Evolutionary conservation across 164 flowering plant species (phyloP).

Genomic region (Houttuynia cordata): DNA sequence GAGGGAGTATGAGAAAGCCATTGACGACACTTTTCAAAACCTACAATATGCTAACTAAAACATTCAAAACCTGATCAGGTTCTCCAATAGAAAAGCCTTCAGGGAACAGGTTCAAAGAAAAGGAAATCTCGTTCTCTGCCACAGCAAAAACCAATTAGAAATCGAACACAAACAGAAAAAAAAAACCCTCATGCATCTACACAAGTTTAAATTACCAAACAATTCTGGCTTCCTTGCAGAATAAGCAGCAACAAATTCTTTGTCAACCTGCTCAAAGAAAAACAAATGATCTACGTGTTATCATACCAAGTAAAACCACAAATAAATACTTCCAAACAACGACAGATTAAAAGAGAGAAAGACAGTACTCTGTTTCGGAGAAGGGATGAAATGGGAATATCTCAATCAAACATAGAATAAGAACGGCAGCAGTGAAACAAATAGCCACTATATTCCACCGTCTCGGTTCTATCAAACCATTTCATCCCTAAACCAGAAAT

Average conservation of each 20-base stretch:
- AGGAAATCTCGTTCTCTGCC: conserved; percentile 67
- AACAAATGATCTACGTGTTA: conserved; percentile 4
- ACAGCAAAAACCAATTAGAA: neutral
- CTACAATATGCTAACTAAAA: neutral
- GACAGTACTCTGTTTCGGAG: no score
- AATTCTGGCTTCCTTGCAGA: neutral
- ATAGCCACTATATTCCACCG: no score
- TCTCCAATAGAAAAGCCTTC: conserved; percentile 78
- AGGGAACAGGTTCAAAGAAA: conserved; percentile 61
- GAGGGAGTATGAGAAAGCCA: neutral
- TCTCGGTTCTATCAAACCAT: no score
- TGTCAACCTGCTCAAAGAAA: neutral
- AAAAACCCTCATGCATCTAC: neutral
- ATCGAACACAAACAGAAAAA: neutral
- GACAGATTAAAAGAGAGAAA: no score
- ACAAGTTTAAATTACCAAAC: neutral
- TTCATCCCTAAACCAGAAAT: no score
- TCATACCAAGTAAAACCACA: neutral
- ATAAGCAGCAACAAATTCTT: neutral
- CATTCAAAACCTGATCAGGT: conserved; percentile 60
- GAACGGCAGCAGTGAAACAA: no score
- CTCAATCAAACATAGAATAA: no score
- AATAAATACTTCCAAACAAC: neutral
- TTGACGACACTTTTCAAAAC: neutral
- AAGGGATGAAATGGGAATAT: no score